Conservation (phyloP, 805 yeast genomes). For the Clavispora phyllophila region DNA sequence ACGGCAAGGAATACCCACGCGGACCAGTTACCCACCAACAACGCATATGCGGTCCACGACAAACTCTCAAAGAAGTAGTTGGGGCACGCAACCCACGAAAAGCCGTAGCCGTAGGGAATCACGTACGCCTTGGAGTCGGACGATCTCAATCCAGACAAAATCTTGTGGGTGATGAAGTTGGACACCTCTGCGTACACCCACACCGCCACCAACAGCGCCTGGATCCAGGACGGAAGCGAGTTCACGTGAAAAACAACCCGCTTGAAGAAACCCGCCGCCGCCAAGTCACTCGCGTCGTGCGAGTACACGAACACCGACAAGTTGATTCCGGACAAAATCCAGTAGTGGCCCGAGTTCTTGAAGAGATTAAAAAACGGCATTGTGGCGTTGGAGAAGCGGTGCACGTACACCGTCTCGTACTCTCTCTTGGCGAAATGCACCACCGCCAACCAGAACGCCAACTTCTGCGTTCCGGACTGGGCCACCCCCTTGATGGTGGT, state of each 20-base stretch:
- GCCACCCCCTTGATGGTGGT: conserved; percentile 12
- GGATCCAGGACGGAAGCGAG: conserved; percentile 28
- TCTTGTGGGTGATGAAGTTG: conserved; percentile 68
- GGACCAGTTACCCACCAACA: conserved; percentile 74
- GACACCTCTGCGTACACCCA: conserved; percentile 64
- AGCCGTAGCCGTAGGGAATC: conserved; percentile 83
- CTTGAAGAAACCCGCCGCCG: conserved; percentile 16
- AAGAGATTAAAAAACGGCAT: conserved; percentile 88
- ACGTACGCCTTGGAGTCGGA: conserved; percentile 50
- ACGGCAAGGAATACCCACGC: conserved; percentile 66
- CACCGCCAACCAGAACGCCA: conserved; percentile 52
- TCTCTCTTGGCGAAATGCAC: conserved; percentile 86
- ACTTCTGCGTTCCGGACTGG: conserved; percentile 45
- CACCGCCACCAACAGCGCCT: conserved; percentile 32
- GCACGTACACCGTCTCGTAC: conserved; percentile 78
- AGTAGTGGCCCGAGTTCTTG: conserved; percentile 87
- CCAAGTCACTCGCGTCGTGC: conserved; percentile 10
- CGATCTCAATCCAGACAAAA: conserved; percentile 54
- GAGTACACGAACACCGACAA: conserved; percentile 47
- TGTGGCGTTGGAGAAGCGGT: conserved; percentile 79
- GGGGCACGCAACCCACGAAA: conserved; percentile 80
- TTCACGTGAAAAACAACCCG: conserved; percentile 42
- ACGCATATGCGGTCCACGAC: conserved; percentile 66
- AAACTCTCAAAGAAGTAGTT: conserved; percentile 86
- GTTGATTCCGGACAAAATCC: conserved; percentile 77